phyloP scores from a whole-genome alignment of 331 rosid species.

The Malus hybrid region DNA sequence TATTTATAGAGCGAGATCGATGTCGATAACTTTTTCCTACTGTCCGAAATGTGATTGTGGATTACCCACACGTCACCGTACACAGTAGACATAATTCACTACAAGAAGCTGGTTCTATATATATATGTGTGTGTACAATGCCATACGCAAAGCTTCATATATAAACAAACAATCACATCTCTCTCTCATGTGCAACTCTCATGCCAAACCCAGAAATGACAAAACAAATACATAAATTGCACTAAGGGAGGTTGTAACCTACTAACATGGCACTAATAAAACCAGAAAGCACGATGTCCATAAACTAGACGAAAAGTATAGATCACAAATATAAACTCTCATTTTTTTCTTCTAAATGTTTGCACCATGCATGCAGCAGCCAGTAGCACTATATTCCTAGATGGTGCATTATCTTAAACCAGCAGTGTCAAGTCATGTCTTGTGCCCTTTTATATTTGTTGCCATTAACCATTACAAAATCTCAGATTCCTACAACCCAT shows the following conservation, averaged over 20 bases:
- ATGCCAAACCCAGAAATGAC: constrained; percentile 5
- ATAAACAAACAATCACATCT: neutral
- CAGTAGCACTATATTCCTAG: neutral
- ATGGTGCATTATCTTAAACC: neutral
- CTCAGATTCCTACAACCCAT: constrained; percentile 18
- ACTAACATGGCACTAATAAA: constrained; percentile 4
- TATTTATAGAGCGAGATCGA: too few species aligned
- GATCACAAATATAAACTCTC: neutral
- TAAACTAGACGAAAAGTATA: neutral
- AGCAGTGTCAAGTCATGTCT: neutral
- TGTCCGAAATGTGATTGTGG: too few species aligned
- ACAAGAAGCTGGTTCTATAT: too few species aligned
- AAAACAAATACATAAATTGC: neutral
- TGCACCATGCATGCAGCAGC: neutral
- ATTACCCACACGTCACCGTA: too few species aligned
- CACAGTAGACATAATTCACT: too few species aligned
- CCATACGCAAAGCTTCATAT: too few species aligned
- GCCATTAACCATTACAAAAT: neutral
- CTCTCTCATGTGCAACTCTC: constrained; percentile 13
- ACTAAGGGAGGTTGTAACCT: neutral
- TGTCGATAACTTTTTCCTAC: too few species aligned
- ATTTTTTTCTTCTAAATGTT: neutral
- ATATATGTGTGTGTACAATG: too few species aligned
- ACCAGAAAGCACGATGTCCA: constrained; percentile 4
- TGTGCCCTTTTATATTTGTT: too few species aligned